Evolutionary conservation across 1,284 basidiomycete genomes (phyloP).

Genomic region (Chondrostereum purpureum): DNA sequence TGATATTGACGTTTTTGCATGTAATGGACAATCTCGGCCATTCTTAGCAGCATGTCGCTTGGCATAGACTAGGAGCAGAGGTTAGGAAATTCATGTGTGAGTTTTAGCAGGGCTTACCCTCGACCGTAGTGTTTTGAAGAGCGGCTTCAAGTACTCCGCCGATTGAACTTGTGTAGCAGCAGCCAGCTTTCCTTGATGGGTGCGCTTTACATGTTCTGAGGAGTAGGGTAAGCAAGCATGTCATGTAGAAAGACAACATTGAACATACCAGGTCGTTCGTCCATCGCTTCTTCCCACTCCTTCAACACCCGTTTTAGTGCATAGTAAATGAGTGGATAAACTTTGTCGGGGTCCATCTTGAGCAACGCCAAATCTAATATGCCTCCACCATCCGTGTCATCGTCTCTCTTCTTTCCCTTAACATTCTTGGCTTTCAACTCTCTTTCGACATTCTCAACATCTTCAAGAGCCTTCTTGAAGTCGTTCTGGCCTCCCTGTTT

Average conservation of each 20-base stretch:
- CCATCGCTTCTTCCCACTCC: constrained; percentile 95
- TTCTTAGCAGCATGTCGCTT: constrained; percentile 79
- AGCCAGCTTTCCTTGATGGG: constrained; percentile 88
- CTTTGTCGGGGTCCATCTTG: constrained; percentile 90
- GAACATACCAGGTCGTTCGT: constrained; percentile 74
- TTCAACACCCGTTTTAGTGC: constrained; percentile 88
- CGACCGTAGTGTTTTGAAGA: constrained; percentile 86
- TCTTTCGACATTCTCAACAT: constrained; percentile 81
- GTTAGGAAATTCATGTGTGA: constrained; percentile 1
- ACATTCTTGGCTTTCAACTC: constrained; percentile 54
- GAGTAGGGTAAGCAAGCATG: constrained; percentile 9
- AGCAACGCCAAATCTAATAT: constrained; percentile 76
- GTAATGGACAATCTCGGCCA: constrained; percentile 93
- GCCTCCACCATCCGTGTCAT: constrained; percentile 35
- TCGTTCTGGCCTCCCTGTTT: constrained; percentile 83
- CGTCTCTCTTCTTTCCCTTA: constrained; percentile 64
- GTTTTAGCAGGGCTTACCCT: constrained; percentile 67
- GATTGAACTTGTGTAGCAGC: constrained; percentile 95
- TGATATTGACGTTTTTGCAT: constrained; percentile 96
- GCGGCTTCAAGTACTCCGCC: constrained; percentile 92
- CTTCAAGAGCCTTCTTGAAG: constrained; percentile 89
- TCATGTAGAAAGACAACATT: neutral
- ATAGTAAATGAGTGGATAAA: constrained; percentile 97
- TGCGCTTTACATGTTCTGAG: constrained; percentile 72
- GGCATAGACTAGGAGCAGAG: constrained; percentile 57